Percentiles rank a stretch among this genome's conserved stretches.
Evolutionary conservation across 2,329 filamentous ascomycete genomes (phyloP).

Genomic region (Nectriaceae sp.): DNA sequence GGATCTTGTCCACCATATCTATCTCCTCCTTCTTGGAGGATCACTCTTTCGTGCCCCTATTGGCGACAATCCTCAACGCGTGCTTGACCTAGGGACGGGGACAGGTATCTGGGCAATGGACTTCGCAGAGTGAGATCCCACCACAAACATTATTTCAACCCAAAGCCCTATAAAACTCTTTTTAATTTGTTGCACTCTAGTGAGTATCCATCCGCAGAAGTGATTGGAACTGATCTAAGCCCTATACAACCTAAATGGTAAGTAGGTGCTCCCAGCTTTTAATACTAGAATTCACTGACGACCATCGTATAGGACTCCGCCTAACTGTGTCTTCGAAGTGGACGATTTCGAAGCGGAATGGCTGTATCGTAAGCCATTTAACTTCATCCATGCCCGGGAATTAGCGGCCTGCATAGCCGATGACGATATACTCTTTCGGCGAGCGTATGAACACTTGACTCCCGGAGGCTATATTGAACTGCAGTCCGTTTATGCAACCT

Average conservation of each 20-base stretch:
- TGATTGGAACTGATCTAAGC: slow-evolving; percentile 19
- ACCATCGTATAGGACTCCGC: neutral
- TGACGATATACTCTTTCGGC: slow-evolving; percentile 2
- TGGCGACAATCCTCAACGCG: neutral
- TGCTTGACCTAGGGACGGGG: slow-evolving; percentile 1
- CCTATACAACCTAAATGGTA: slow-evolving; percentile 21
- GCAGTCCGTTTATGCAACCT: neutral
- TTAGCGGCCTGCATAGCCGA: slow-evolving; percentile 9
- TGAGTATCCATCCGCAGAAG: slow-evolving; percentile 17
- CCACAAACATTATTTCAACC: too few relatives aligned
- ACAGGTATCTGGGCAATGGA: slow-evolving; percentile 10
- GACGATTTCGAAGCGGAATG: slow-evolving; percentile 12
- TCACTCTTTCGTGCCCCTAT: slow-evolving; percentile 2
- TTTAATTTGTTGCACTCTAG: slow-evolving; percentile 1
- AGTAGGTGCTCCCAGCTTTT: neutral
- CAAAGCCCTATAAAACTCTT: too few relatives aligned
- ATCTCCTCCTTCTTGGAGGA: neutral
- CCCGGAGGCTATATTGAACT: slow-evolving; percentile 10
- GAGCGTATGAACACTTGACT: neutral
- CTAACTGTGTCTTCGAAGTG: slow-evolving; percentile 7
- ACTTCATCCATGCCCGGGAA: slow-evolving; percentile 12
- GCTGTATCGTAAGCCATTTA: slow-evolving; percentile 5
- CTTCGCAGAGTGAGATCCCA: slow-evolving; percentile 4
- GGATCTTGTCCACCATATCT: slow-evolving; percentile 10
- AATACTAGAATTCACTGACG: neutral